Base-by-base conservation (phyloP, 1,139 yeast genomes). In the Pichia inconspicua region DNA sequence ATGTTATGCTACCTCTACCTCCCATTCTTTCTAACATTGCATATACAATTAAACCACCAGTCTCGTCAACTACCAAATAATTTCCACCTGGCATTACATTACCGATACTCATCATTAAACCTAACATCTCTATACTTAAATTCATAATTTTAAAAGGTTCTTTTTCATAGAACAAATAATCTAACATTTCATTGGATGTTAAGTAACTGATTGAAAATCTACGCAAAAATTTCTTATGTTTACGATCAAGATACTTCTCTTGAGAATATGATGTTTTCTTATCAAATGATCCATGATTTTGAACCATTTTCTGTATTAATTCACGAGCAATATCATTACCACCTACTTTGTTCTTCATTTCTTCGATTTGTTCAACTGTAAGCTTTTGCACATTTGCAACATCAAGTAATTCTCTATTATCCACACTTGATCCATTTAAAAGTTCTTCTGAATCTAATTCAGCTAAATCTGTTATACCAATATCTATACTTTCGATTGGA, bases 11-110 rank as follows among this genome's bases (percentile, higher is more conserved):
- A 15, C 97, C 98, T 44, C 79, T 69, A 3, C 92, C 88, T 49
- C 80, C 80, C 94, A 92, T 86, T 60, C 97, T 74, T 63, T 94
- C 98, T 69, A 92, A 65, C 75, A 94, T 71, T 5, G 95, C 87
- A 53, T 86, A 86, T 4, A 86, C 78, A 1, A 92, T 65, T 19
- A 90, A 72, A 2, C 97, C 97, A 31, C 95, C 89, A 28, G 96
- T 84, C 60, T 92, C 98, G 62, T 92, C 99, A 48, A 88, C 74
- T 6, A 92, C 83, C 34, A 92, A 70, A 61, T 92, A 94, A 49
- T 75, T 80, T 1, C 98, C 97, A 10, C 96, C 96, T 0, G 96
- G 90, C 58, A 82, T 78, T 25, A 92, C 78, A 62, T 92, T 89
- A 1, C 83, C 96, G 56, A 84, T 73, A 51, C 82, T 82, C 67